Conservation (phyloP, 2,329 filamentous ascomycete genomes). For the Ceratocystis smalleyi region DNA sequence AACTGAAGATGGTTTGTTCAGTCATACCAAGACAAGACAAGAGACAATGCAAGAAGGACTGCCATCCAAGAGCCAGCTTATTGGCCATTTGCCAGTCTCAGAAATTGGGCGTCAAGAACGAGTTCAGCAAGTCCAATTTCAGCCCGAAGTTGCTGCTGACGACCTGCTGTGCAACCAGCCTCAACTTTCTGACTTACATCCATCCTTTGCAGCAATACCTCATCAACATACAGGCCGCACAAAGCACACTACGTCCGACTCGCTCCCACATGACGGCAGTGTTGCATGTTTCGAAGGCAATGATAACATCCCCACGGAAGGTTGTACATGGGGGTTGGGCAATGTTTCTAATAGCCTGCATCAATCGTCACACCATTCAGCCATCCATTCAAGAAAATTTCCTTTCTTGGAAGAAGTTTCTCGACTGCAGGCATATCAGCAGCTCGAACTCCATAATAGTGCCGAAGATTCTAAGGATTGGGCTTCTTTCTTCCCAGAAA, state of each 20-base stretch:
- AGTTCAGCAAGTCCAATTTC: not conserved
- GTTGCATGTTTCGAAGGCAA: not conserved
- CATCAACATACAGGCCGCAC: not conserved
- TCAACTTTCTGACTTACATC: not conserved
- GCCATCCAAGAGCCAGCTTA: not conserved
- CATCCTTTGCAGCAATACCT: not conserved
- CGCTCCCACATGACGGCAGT: not conserved
- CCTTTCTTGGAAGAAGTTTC: not conserved
- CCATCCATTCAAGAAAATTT: not conserved
- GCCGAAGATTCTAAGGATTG: not conserved
- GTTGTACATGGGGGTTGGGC: not conserved
- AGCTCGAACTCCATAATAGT: not conserved
- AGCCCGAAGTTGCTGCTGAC: not conserved
- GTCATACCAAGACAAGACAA: not conserved
- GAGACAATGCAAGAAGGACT: not conserved
- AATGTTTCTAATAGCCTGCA: not conserved
- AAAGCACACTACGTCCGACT: not conserved
- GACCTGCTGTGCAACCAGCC: not conserved
- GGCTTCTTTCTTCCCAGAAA: not conserved
- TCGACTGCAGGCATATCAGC: not conserved
- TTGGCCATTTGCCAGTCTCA: not conserved
- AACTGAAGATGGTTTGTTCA: constrained; percentile 3
- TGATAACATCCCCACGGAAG: not conserved
- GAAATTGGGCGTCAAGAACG: not conserved
- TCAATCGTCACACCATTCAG: not conserved